Base-by-base conservation (phyloP, 495 filamentous ascomycete genomes). In the Hypoxylon lenormandii region DNA sequence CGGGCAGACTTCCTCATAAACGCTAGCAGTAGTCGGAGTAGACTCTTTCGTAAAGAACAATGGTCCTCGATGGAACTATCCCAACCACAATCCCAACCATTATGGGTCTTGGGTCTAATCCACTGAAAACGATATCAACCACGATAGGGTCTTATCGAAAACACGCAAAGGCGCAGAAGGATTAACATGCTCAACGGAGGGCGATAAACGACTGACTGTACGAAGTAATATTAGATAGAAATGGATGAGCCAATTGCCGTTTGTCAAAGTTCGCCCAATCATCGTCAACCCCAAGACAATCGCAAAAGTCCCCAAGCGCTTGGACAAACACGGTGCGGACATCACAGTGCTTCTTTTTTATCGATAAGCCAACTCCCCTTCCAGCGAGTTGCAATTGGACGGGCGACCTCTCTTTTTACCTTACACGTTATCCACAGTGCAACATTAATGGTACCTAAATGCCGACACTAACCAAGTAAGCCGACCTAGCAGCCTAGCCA, bases 301-400 rank as follows among this genome's bases (percentile, higher is more conserved):
- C 6, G 30, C 37, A 45, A 23, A 53, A 64, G 55, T 48, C 40
- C 65, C 40, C 46, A 43, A 60, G 60, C 55, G 54, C 37, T 42
- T 55, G 50, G 36, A 30, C 45, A 46, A 66, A 60, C 66, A 70
- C 66, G 51, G 60, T 70, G 26, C 5, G 42, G 11, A 3, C 2
- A 1, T 30, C 36, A 70, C 50, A 64, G 55, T 64, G 48, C 49
- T 2, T 3, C n/a, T 46, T 64, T 37, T n/a, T 28, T 22, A 60
- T 54, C 26, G 8, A 58, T 30, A 53, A 30, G 22, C 15, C 2
- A 18, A 28, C 36, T 37, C 11, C 42, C 21, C n/a, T 12, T 10
- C 30, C 28, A 42, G 47, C 2, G 37, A 30, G 3, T 50, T 57
- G 37, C 60, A 48, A 70, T 70, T 70, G 66, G 66, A 23, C 18